Conservation (phyloP, 2,329 filamentous ascomycete genomes). For the Ophiocordyceps camponoti-saundersi region DNA sequence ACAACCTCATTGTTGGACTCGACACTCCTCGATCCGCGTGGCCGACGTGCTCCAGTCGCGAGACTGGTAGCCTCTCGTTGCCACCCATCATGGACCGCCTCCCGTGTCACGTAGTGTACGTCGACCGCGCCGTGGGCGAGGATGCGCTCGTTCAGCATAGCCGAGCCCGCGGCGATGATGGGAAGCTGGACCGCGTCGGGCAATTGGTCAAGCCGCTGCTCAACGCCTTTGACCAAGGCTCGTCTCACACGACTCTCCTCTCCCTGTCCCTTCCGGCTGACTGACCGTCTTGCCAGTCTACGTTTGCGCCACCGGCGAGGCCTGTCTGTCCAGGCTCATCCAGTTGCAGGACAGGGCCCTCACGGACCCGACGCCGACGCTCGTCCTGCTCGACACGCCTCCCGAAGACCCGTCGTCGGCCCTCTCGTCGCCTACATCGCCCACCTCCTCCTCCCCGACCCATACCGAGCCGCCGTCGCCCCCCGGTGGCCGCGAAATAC, state of each 20-base stretch:
- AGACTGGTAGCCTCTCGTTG: slow-evolving; percentile 40
- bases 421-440: slow-evolving; percentile 13
- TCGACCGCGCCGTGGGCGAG: slow-evolving; percentile 33
- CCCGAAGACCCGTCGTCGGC: slow-evolving; percentile 27
- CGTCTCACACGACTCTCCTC: slow-evolving; percentile 2
- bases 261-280: slow-evolving; percentile 2
- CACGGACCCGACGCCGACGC: slow-evolving; percentile 35
- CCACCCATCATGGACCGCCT: slow-evolving; percentile 36
- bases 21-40: slow-evolving; percentile 16
- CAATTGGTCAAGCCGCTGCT: slow-evolving; percentile 31
- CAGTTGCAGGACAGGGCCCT: slow-evolving; percentile 34
- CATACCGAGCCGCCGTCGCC: slow-evolving; percentile 21
- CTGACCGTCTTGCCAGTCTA: slow-evolving; percentile 24
- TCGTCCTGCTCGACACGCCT: slow-evolving; percentile 40
- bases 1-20: not conserved
- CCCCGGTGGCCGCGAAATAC: slow-evolving; percentile 19
- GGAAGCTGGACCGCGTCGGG: slow-evolving; percentile 22
- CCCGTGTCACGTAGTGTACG: slow-evolving; percentile 42
- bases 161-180: slow-evolving; percentile 3
- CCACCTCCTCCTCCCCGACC: slow-evolving; percentile 30
- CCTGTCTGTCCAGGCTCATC: slow-evolving; percentile 35
- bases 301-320: slow-evolving; percentile 33
- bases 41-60: slow-evolving; percentile 41
- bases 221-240: slow-evolving; percentile 38
- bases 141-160: slow-evolving; percentile 23